Percentiles rank a stretch among this genome's conserved stretches.
Evolutionary conservation across 1,284 basidiomycete species (phyloP).

Genomic region (Austroboletus novae-zelandiae): DNA sequence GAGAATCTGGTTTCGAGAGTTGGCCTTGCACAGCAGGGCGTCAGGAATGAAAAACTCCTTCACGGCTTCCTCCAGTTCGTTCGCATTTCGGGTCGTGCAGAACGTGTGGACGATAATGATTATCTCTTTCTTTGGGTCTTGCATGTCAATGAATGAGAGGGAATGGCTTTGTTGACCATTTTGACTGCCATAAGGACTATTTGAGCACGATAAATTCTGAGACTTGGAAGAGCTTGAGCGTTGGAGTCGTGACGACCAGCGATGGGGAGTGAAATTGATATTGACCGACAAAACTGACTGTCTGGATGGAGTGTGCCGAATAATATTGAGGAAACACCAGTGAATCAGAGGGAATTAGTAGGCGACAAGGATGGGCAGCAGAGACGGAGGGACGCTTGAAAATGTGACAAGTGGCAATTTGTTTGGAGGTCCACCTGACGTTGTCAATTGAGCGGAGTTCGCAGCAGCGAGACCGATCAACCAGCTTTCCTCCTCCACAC

Average conservation of each 20-base stretch:
- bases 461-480: too few relatives aligned
- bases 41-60: slow-evolving; percentile 17
- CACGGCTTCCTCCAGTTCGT: slow-evolving; percentile 16
- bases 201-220: not conserved
- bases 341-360: too few relatives aligned
- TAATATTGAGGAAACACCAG: too few relatives aligned
- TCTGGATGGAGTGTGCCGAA: too few relatives aligned
- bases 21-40: slow-evolving; percentile 26
- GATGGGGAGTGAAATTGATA: slow-evolving; percentile 1
- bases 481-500: not conserved
- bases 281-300: too few relatives aligned
- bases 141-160: slow-evolving; percentile 15
- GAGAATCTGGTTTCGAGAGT: slow-evolving; percentile 24
- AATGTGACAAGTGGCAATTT: too few relatives aligned
- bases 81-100: slow-evolving; percentile 19
- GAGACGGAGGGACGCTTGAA: too few relatives aligned
- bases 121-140: slow-evolving; percentile 32
- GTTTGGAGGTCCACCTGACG: too few relatives aligned
- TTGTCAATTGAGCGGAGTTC: too few relatives aligned
- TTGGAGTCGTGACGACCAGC: too few relatives aligned
- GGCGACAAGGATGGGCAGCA: too few relatives aligned
- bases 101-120: slow-evolving; percentile 18
- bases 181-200: too few relatives aligned
- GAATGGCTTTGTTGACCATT: not conserved
- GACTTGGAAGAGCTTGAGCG: not conserved